A percentile compares a stretch with the other conserved stretches of the same genome.
Conservation (phyloP, 495 filamentous ascomycete species). For the Aspergillus conjunctus region DNA sequence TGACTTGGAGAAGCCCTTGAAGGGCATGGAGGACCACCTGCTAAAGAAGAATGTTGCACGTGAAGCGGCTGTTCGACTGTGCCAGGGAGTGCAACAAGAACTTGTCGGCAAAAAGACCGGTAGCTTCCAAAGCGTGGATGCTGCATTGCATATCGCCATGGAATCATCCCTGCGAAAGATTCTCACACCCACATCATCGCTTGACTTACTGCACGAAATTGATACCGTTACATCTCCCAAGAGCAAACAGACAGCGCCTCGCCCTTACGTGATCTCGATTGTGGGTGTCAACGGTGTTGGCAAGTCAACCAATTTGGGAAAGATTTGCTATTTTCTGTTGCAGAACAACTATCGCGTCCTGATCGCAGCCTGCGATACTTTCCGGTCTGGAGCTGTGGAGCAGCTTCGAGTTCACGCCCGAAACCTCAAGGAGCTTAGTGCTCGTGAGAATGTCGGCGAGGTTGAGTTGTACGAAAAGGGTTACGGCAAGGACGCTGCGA, state of each 20-base stretch:
- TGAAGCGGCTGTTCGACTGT: constrained; percentile 89
- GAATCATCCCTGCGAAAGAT: constrained; percentile 90
- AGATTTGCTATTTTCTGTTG: constrained; percentile 95
- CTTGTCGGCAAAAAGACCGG: constrained; percentile 89
- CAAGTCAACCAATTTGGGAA: constrained; percentile 94
- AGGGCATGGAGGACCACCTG: constrained; percentile 94
- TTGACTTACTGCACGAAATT: constrained; percentile 93
- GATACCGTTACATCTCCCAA: constrained; percentile 70
- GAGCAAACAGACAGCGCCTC: constrained; percentile 51
- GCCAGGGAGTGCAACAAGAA: constrained; percentile 86
- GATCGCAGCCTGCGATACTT: constrained; percentile 94
- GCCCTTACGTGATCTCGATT: constrained; percentile 95
- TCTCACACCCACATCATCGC: constrained; percentile 89
- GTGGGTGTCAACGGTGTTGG: constrained; percentile 98
- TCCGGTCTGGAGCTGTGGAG: constrained; percentile 95
- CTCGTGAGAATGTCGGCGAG: constrained; percentile 72
- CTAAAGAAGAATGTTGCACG: constrained; percentile 94
- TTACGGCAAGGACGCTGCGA: constrained; percentile 95
- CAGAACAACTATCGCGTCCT: constrained; percentile 97
- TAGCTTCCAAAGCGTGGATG: constrained; percentile 89
- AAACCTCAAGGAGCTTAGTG: constrained; percentile 82
- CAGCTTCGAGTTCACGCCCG: constrained; percentile 92
- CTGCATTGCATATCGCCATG: constrained; percentile 79
- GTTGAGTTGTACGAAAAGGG: constrained; percentile 95
- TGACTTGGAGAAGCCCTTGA: constrained; percentile 87